Conservation (phyloP, 1,284 basidiomycete species). For the Ustilago cynodontis region DNA sequence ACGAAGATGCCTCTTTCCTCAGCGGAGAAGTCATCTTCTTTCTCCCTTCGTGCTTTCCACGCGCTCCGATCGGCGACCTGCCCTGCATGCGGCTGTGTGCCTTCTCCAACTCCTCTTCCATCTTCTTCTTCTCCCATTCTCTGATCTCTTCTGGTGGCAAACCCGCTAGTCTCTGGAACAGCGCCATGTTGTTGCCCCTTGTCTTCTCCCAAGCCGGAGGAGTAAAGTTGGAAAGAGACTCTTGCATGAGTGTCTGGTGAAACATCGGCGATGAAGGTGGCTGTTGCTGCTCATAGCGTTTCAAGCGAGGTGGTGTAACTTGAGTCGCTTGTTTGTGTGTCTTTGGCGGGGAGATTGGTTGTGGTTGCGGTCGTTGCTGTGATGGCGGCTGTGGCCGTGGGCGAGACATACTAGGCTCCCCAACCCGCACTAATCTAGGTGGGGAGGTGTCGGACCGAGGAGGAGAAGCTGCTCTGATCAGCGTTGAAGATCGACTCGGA, state of each 20-base stretch:
- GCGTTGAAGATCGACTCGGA: constrained; percentile 15
- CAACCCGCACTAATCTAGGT: not conserved
- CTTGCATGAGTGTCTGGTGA: constrained; percentile 25
- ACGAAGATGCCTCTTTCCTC: not conserved
- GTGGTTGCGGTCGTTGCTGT: not conserved
- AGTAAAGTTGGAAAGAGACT: constrained; percentile 45
- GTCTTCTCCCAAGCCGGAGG: constrained; percentile 33
- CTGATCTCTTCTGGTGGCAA: constrained; percentile 15
- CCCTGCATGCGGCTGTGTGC: constrained; percentile 35
- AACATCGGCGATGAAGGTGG: constrained; percentile 20
- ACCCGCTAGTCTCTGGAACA: constrained; percentile 42
- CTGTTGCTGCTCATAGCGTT: not conserved
- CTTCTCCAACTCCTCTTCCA: constrained; percentile 24
- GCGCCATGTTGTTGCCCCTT: constrained; percentile 7
- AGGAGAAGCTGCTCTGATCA: constrained; percentile 4
- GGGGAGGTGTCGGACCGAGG: not conserved
- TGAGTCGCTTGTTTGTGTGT: not conserved
- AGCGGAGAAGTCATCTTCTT: not conserved
- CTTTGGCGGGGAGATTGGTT: not conserved
- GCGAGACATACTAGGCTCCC: not conserved
- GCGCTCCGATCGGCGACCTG: not conserved
- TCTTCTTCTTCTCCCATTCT: constrained; percentile 9
- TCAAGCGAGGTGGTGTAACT: constrained; percentile 6
- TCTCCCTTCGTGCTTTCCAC: not conserved
- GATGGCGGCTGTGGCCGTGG: not conserved